Base-by-base conservation (phyloP, 805 yeast genomes). In the Yarrowia divulgata region DNA sequence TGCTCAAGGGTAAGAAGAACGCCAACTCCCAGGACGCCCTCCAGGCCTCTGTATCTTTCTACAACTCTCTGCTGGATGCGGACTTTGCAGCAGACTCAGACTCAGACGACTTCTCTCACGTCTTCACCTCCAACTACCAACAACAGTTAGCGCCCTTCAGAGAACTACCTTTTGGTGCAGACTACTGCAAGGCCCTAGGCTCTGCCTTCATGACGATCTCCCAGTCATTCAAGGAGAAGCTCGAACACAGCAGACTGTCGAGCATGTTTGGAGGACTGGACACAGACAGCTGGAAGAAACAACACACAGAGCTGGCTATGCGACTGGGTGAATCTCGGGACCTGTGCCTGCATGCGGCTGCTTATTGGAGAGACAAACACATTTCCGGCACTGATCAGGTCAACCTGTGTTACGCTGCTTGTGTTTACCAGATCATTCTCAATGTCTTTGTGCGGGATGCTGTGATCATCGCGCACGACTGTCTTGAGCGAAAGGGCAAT, bases 361-460 rank as follows among this genome's bases (percentile, higher is more conserved):
- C 45, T n/a, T 39, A 23, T 18, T 63, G 68, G 68, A 19, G 55
- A 48, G 68, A 49, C 39, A 43, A 45, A 32, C 42, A 34, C 14
- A 49, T 63, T 23, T 48, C 57, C 3, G 57, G 68, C 40, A 48
- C 57, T 3, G 68, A 63, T 8, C 68, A 63, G 48, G 68, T 63
- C 5, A 63, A 63, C 16, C 57, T 63, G 8, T 48, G 55, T 29
- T 63, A 63, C 32, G 29, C 68, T 23, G 68, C 68, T 5, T 48
- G 57, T 13, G 68, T 63, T 5, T 63, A 63, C 39, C 68, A 63
- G 57, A 48, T 63, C 39, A 63, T 63, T n/a, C 57, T 63, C n/a
- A 40, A 63, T 39, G n/a, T 48, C 7, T 40, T 63, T 29, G 55
- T 29, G 3, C 29, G 45, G 29, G 55, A 48, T 16, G 57, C 68